Base-by-base conservation (phyloP, 192 early-diverging fungal species). In the Podila clonocystis region DNA sequence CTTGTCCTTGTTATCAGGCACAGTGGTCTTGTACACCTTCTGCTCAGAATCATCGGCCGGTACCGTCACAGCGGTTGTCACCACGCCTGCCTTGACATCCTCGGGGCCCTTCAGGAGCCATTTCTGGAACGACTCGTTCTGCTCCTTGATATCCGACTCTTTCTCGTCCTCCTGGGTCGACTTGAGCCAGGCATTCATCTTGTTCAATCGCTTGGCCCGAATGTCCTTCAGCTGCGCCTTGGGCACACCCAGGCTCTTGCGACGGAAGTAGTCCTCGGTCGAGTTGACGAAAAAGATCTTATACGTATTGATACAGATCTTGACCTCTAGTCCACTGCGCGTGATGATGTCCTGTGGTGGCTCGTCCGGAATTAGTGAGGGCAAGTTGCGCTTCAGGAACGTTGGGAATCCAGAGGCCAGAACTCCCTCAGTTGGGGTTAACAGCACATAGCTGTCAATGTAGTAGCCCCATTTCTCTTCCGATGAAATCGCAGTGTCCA, bases 221-320 rank as follows among this genome's bases (percentile, higher is more conserved):
- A 31, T 24, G 57, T 80, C 70, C 15, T 64, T 50, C n/a, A 64
- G 34, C 58, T 68, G 72, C 29, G 63, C 62, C 58, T 55, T 67
- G 12, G 68, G 24, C 5, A 68, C 65, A 28, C 50, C 62, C 7
- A 73, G 63, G 6, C 49, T 38, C 48, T 85, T 83, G 36, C 84
- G 87, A 84, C 76, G 85, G 87, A 95, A 98, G 83, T 89, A 91
- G 68, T 99, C 98, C 80, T 99, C 98, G 5, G 97, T 97, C 28
- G 93, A 89, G 55, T 93, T 95, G 30, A 99, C 93, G 82, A 96
- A 99, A 77, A 96, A 99, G 65, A 99, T 94, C 86, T 96, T 95
- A 89, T 99, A 99, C 9, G 97, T 97, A 82, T 98, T 97, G 57
- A 95, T 90, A 50, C 95, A 94, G 55, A 99, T 97, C 89, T 99